These are phyloP conservation scores for Podospora sp. DNA, from an alignment of 495 filamentous ascomycete species.

Conservation along the genomic window DNA sequence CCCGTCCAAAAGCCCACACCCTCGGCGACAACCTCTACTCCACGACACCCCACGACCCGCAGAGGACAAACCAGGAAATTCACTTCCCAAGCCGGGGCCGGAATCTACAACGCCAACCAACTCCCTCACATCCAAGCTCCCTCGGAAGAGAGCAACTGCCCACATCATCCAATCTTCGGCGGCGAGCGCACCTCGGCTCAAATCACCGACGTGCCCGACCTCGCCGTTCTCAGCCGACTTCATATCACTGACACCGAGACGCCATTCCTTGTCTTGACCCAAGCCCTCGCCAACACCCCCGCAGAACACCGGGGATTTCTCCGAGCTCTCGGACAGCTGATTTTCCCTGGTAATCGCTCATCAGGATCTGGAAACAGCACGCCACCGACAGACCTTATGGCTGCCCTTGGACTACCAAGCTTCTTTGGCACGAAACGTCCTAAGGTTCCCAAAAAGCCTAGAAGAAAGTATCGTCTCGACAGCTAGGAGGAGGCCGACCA, in stretches of 20 bases:
- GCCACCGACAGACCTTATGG: not conserved
- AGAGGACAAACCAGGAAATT: not conserved
- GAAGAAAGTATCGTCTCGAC: not conserved
- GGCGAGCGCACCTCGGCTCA: not conserved
- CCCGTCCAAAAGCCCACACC: not conserved
- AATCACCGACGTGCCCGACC: conserved; percentile 15
- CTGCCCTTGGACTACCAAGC: not conserved
- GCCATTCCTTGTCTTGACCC: not conserved
- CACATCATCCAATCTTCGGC: not conserved
- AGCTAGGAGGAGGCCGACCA: not conserved
- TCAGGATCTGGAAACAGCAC: not conserved
- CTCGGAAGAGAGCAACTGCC: not conserved
- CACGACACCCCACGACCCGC: not conserved
- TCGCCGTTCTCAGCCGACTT: conserved; percentile 6
- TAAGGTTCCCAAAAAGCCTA: not conserved
- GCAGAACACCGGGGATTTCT: not conserved
- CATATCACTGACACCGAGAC: not conserved
- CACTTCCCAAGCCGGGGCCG: not conserved
- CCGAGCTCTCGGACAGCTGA: not conserved
- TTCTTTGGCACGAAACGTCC: not conserved
- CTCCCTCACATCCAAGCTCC: not conserved
- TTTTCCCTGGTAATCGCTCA: not conserved
- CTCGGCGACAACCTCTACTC: no score
- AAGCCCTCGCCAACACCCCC: not conserved
- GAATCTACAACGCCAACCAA: not conserved